Evolutionary conservation across 306 rosid species (phyloP), one percentile per base, ranked within the genome.

Genomic region (Luffa aegyptiaca): DNA sequence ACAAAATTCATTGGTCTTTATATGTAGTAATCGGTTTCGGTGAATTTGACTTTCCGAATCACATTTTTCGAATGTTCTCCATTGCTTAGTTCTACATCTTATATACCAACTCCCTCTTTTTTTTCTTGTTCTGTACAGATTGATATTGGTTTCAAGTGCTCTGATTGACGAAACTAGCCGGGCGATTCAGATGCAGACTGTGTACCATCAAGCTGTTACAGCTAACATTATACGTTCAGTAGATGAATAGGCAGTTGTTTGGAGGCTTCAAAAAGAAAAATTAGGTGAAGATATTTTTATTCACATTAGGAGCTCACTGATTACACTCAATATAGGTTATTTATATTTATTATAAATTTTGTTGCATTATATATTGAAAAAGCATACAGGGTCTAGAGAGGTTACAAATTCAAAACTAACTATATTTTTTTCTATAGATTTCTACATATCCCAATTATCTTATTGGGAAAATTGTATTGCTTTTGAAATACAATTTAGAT

Each of bases 311-410:
- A 35, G 49, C 64, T 53, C 62, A 36, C 58, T 52, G 78, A 51
- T 75, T 52, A 52, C 64, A 51, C 48, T 75, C 18, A 35, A 46
- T 35, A 53, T 75, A 75, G 79, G 79, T 4, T 52, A 52, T 75
- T 52, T 48, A 14, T 35, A 51, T 73, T 33, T 17, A 8, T 74
- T 8, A 21, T 72, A 35, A 35, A 13, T 33, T 33, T 48, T 74
- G 79, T 48, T 75, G 64, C 64, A 74, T 74, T 18, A 33, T 74
- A 33, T 49, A 48, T 51, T 74, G 78, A 49, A 46, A 71, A 73
- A 3, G 16, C 45, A 52, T 36, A 36, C 79, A 75, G 62, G 48
- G 5, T 53, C 64, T 52, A 10, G 2, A 52, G 16, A 39, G 79
- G 10, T 75, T 75, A 75, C 79, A 18, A 10, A 31, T 53, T 75